Base-by-base conservation (phyloP, 805 yeast genomes). In the Nakazawaea ernobii region DNA sequence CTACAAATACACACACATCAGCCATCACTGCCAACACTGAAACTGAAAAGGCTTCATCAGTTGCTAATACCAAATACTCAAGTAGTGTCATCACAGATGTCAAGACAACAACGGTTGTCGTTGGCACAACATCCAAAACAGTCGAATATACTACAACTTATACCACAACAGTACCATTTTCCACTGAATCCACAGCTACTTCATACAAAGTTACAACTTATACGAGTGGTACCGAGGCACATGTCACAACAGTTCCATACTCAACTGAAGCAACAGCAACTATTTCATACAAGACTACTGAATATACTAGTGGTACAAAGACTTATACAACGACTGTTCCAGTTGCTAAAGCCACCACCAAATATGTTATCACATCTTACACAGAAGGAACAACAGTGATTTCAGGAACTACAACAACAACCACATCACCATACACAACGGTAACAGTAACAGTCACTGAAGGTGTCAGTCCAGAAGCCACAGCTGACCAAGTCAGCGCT, bases 311-410 rank as follows among this genome's bases (percentile, higher is more conserved):
- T 29, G 42, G 42, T 5, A 8, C 26, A 6, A 39, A 6, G 9
- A 39, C 42, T 7, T 39, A 29, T 24, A 26, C 9, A 13, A 39
- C 42, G 7, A 29, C 42, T 11, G 42, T 39, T 29, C 42, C 42
- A 17, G 35, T 39, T 13, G 24, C 33, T 24, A 39, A 13, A 10
- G 17, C 39, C 11, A 36, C 11, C 8, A 29, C 42, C 13, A 30
- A 39, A 6, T 11, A 29, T 7, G 13, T 15, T 8, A 14, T 39
- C 35, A 39, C 42, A 28, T 39, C 42, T 6, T 39, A 39, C n/a
- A n/a, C 28, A 5, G 42, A 39, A 27, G 35, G 20, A 29, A 39
- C 42, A 24, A 39, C 42, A 10, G 42, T 39, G 27, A 29, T 39
- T 4, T 24, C 33, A 11, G 42, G 42, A 14, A 39, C 42, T 14